Evolutionary conservation across 169 alveolate species (phyloP).

Genomic region (Plasmodium ovale): DNA sequence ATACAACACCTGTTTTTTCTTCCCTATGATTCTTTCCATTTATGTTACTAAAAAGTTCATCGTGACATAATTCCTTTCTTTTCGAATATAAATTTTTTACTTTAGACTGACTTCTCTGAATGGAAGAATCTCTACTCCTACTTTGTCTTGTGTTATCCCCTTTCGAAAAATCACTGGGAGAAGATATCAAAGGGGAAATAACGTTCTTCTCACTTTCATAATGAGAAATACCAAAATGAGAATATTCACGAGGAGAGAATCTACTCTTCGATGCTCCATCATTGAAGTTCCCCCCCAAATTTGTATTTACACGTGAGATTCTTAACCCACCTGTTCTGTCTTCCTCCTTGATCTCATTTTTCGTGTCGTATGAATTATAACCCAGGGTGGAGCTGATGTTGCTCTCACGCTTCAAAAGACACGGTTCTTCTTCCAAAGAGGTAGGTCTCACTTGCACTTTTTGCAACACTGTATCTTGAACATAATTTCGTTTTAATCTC

Average conservation of each 20-base stretch:
- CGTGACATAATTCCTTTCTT: constrained; percentile 4
- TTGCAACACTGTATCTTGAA: constrained; percentile 8
- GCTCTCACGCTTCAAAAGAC: constrained; percentile 19
- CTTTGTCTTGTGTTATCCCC: no score
- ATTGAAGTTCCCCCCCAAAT: not conserved
- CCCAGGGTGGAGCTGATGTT: not conserved
- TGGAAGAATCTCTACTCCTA: no score
- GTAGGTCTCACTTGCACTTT: constrained; percentile 11
- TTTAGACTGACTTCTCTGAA: no score
- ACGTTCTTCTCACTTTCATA: no score
- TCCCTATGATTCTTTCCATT: not conserved
- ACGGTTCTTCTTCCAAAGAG: not conserved
- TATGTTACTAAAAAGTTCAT: constrained; percentile 3
- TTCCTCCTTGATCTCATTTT: not conserved
- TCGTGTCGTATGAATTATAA: not conserved
- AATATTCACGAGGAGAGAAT: no score
- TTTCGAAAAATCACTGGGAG: no score
- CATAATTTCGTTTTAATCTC: constrained; percentile 5
- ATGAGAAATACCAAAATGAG: no score
- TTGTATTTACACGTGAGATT: not conserved
- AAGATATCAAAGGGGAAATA: no score
- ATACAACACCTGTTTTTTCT: not conserved
- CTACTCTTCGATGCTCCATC: no score
- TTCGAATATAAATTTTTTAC: constrained; percentile 34
- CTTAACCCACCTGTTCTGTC: not conserved